A percentile compares a stretch with the other conserved stretches of the same genome.
These are phyloP conservation scores for Strobilomyces dryophilus DNA, from an alignment of 768 basidiomycete genomes.

Conservation along the genomic window DNA sequence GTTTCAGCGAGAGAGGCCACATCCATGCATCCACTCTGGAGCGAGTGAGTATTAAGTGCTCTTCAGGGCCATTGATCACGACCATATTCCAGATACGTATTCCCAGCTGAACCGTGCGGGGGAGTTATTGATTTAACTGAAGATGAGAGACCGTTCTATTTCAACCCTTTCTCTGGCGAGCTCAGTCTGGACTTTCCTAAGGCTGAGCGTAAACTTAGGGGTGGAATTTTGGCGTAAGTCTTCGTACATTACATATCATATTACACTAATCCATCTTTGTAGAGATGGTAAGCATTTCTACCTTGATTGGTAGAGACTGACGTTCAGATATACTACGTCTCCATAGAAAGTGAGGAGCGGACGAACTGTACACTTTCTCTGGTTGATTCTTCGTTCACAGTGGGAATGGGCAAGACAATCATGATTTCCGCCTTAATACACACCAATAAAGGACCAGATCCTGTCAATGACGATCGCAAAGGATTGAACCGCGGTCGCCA, in stretches of 20 bases:
- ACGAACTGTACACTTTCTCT: background rate
- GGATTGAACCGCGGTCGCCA: conserved; percentile 46
- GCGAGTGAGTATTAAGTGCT: conserved; percentile 54
- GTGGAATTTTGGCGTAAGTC: conserved; percentile 88
- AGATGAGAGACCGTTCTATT: conserved; percentile 79
- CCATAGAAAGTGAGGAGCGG: conserved; percentile 46
- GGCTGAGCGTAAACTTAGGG: conserved; percentile 69
- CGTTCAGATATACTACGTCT: background rate
- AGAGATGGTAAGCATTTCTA: conserved; percentile 33
- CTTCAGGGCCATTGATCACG: background rate
- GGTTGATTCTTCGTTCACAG: conserved; percentile 34
- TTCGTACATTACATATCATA: background rate
- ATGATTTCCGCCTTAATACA: conserved; percentile 91
- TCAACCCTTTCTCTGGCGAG: conserved; percentile 90
- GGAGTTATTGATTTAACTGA: conserved; percentile 74
- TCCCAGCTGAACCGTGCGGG: conserved; percentile 56
- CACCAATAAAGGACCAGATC: conserved; percentile 54
- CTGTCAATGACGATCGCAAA: conserved; percentile 26
- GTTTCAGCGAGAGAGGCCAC: conserved; percentile 61
- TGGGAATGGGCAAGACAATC: conserved; percentile 97
- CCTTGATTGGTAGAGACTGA: conserved; percentile 2
- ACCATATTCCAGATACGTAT: conserved; percentile 55
- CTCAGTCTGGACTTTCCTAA: conserved; percentile 81
- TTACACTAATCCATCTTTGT: conserved; percentile 7
- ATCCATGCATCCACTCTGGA: conserved; percentile 93